Conservation (phyloP, 2,329 filamentous ascomycete species). For the Fusarium sp. region DNA sequence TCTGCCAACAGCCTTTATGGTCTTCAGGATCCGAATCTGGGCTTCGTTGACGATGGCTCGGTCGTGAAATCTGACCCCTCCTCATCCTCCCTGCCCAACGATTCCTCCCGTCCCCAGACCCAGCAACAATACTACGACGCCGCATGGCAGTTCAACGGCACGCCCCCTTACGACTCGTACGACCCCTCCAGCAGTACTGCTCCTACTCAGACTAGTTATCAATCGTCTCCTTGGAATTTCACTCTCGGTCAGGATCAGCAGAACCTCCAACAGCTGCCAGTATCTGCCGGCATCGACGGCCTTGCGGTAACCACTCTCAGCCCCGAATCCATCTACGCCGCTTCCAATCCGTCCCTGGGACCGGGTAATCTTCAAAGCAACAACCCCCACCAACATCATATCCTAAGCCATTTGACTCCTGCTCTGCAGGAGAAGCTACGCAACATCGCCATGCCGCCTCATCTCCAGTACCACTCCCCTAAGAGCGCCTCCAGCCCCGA, state of each 20-base stretch:
- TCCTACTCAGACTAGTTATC: constrained; percentile 53
- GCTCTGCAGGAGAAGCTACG: constrained; percentile 74
- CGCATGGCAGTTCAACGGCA: constrained; percentile 66
- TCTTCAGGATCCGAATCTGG: constrained; percentile 61
- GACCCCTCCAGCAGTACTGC: constrained; percentile 57
- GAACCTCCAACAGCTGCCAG: constrained; percentile 54
- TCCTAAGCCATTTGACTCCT: constrained; percentile 62
- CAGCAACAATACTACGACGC: constrained; percentile 55
- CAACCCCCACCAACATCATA: constrained; percentile 49
- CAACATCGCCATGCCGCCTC: constrained; percentile 75
- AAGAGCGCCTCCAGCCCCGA: constrained; percentile 72
- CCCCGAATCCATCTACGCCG: constrained; percentile 55
- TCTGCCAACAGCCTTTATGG: constrained; percentile 60
- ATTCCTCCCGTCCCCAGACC: constrained; percentile 56
- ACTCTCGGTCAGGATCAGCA: constrained; percentile 51
- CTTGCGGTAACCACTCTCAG: constrained; percentile 55
- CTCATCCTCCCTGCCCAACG: constrained; percentile 49
- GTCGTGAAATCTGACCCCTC: constrained; percentile 54
- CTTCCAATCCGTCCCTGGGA: constrained; percentile 45
- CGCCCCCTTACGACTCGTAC: constrained; percentile 64
- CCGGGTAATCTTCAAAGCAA: constrained; percentile 53
- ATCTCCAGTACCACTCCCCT: constrained; percentile 73
- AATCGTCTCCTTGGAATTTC: constrained; percentile 56
- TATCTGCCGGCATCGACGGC: constrained; percentile 54
- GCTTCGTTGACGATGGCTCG: constrained; percentile 56